Percentiles rank a stretch among this genome's conserved stretches.
Evolutionary conservation across 805 yeast species (phyloP).

Genomic region (Millerozyma miso): DNA sequence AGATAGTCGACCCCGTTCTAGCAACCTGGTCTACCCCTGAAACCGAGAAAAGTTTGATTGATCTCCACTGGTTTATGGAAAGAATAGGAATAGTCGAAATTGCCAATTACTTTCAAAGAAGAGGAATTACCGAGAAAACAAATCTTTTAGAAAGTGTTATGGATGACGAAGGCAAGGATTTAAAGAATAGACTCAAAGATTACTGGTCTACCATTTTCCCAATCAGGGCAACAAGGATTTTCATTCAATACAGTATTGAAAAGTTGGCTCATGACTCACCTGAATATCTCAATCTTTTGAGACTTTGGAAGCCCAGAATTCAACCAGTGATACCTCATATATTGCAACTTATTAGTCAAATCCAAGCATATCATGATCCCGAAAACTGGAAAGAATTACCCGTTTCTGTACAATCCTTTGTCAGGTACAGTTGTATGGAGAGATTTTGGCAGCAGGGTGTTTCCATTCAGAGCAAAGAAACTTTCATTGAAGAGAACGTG

Average conservation of each 20-base stretch:
- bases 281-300: constrained; percentile 65
- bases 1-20: constrained; percentile 90
- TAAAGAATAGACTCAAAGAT: constrained; percentile 76
- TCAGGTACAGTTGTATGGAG: constrained; percentile 83
- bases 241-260: constrained; percentile 93
- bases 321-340: constrained; percentile 90
- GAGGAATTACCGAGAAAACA: constrained; percentile 76
- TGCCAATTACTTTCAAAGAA: constrained; percentile 79
- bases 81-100: constrained; percentile 91
- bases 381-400: constrained; percentile 88
- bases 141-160: constrained; percentile 73
- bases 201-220: constrained; percentile 96
- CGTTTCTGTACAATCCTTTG: constrained; percentile 85
- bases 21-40: constrained; percentile 89
- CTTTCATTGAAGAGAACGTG: constrained; percentile 89
- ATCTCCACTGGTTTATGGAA: constrained; percentile 98
- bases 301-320: constrained; percentile 89
- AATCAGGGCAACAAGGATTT: constrained; percentile 89
- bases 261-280: constrained; percentile 75
- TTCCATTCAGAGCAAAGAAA: constrained; percentile 87
- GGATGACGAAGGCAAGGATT: constrained; percentile 80
- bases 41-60: constrained; percentile 83
- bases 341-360: constrained; percentile 79
- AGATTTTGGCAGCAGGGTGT: constrained; percentile 99
- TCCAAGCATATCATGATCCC: constrained; percentile 93